Evolutionary conservation across 768 basidiomycete genomes (phyloP), one percentile per base, ranked within the genome.

Genomic region (Tulasnella sp.): DNA sequence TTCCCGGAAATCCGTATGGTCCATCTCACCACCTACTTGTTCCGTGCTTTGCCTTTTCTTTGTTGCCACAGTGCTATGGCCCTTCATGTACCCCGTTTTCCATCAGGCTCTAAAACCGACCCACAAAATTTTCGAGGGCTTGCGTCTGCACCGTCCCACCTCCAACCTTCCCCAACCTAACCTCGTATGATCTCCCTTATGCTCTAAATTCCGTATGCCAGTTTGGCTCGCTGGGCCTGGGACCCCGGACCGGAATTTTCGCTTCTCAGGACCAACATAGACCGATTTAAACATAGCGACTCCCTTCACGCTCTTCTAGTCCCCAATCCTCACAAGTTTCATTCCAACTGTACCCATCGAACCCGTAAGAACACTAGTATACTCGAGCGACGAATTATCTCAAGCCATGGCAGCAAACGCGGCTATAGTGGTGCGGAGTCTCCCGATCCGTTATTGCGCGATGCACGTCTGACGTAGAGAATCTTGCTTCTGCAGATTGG

Each of bases 321-420:
- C 41, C 37, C 74, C 46, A 42, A 42, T 42, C 74, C 74, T 42
- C 74, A 69, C 74, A 44, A 42, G 16, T 42, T 75, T 75, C 46
- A 42, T 42, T 34, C 46, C 74, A 75, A 34, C 74, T 42, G 40
- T 20, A 42, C 74, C 41, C 40, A 75, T 22, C 40, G 24, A 31
- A 42, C 31, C 24, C 22, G 40, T n/a, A 31, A 48, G 40, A 42
- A 31, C 74, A 18, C 58, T 9, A 37, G 22, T 42, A 16, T 58
- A 54, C 54, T 37, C 64, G 8, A 31, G 18, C 6, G 31, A 37
- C 64, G 31, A 28, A 69, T 28, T 69, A 46, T 46, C 14, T 46
- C 46, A 20, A 46, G 46, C 16, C 12, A 78, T 78, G 77, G 77
- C 77, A 14, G 77, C 77, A n/a, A 78, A 78, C 64, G 64, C 64